Evolutionary conservation across 768 basidiomycete genomes (phyloP), one percentile per base, ranked within the genome.

Genomic region (Naganishia randhawae): DNA sequence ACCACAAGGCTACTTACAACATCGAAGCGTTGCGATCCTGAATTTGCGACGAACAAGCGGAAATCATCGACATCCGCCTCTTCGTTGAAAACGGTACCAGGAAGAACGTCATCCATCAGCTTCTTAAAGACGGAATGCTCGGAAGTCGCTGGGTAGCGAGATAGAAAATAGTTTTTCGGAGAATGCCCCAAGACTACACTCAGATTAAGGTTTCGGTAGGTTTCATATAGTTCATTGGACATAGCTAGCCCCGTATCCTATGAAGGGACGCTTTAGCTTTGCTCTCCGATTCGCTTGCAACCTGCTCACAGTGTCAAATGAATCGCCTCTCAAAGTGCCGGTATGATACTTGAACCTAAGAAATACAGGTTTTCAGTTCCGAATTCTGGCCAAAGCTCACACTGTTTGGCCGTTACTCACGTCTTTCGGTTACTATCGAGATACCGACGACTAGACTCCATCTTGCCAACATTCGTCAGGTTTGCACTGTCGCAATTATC

Each of bases 391-490:
- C 5, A 29, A 9, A 17, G 19, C 13, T 35, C 37, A 25, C 5
- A 25, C n/a, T n/a, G 65, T 29, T 6, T 16, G 4, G 85, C 74
- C 27, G 14, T 73, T 16, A 67, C 80, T 65, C 80, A 91, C 13
- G 87, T 88, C 32, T 88, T 85, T 29, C 88, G 85, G 75, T 92
- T 92, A 50, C 88, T 85, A 73, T 92, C 90, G 17, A 92, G 81
- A 75, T 92, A 92, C 32, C 90, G 83, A 32, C 90, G 83, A 35
- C 82, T 84, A 77, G 90, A 88, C 0, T 84, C 83, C 61, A 90
- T 79, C 78, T 52, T 75, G 22, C 52, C 55, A 16, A 6, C 16
- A 6, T 70, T 25, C 71, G 68, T 27, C 69, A 72, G 65, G 27
- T 51, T 53, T 3, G 54, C 45, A 41, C 68, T 63, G 25, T 67